Conservation (phyloP, 768 basidiomycete species). For the Vararia minispora region DNA sequence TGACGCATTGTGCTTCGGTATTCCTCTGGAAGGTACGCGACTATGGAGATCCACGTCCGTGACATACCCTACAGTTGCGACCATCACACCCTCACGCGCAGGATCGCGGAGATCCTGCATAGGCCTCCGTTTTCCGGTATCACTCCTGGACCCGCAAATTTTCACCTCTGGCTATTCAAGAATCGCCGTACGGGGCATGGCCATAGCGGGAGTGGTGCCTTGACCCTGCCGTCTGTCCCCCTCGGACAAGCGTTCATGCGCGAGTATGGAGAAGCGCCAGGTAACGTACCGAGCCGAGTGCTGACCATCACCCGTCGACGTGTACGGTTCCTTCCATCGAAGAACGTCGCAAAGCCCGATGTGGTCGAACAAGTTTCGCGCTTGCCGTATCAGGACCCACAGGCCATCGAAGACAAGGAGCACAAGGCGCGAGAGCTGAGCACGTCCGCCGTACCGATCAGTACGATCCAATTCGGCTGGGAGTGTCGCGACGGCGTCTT, state of each 20-base stretch:
- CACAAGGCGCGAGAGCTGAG: constrained; percentile 17
- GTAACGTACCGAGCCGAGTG: constrained; percentile 8
- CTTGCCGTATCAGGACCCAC: constrained; percentile 9
- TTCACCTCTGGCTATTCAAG: constrained; percentile 39
- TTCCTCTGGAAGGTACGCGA: too few species aligned
- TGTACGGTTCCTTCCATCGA: constrained; percentile 19
- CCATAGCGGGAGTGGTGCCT: constrained; percentile 31
- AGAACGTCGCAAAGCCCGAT: constrained; percentile 9
- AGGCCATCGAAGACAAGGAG: constrained; percentile 2
- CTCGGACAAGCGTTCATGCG: constrained; percentile 32
- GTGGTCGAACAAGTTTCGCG: constrained; percentile 15
- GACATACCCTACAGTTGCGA: constrained; percentile 15
- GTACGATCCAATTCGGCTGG: constrained; percentile 47
- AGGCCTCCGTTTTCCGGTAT: constrained; percentile 23
- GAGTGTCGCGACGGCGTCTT: constrained; percentile 44
- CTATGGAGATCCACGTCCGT: constrained; percentile 27
- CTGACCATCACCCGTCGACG: constrained; percentile 22
- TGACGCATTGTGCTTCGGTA: too few species aligned
- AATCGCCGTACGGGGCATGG: constrained; percentile 17
- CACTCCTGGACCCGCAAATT: constrained; percentile 32
- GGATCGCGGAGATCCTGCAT: constrained; percentile 38
- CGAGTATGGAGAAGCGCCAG: constrained; percentile 24
- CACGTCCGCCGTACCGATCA: constrained; percentile 21
- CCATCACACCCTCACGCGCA: constrained; percentile 14
- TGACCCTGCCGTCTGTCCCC: constrained; percentile 35